Evolutionary conservation across 495 filamentous ascomycete genomes (phyloP).

Genomic region (Lophiostoma macrostomum): DNA sequence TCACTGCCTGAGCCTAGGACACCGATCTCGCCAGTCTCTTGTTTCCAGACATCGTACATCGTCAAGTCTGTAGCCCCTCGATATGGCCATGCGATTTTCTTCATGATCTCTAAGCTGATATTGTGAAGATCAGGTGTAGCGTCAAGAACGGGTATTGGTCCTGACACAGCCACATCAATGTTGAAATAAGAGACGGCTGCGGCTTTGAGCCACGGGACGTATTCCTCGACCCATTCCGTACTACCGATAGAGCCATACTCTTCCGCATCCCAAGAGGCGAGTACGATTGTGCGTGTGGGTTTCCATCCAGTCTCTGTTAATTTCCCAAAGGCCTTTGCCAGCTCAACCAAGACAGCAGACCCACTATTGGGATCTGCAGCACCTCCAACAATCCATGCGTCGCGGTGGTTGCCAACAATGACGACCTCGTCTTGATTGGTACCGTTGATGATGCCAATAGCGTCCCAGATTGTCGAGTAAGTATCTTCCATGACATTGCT

Average conservation of each 20-base stretch:
- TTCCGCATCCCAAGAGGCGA: slow-evolving; percentile 34
- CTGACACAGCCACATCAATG: slow-evolving; percentile 56
- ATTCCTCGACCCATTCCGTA: slow-evolving; percentile 37
- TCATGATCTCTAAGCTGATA: slow-evolving; percentile 24
- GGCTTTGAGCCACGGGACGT: slow-evolving; percentile 29
- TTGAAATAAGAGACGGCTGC: slow-evolving; percentile 59
- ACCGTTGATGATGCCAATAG: slow-evolving; percentile 37
- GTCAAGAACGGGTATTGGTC: slow-evolving; percentile 29
- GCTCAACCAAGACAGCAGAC: slow-evolving; percentile 42
- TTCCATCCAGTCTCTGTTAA: slow-evolving; percentile 46
- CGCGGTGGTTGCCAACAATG: slow-evolving; percentile 23
- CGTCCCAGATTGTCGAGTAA: slow-evolving; percentile 32
- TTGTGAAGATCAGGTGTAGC: slow-evolving; percentile 28
- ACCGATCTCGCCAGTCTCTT: slow-evolving; percentile 28
- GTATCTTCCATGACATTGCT: slow-evolving; percentile 26
- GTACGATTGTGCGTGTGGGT: slow-evolving; percentile 37
- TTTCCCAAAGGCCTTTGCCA: slow-evolving; percentile 41
- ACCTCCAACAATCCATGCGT: slow-evolving; percentile 38
- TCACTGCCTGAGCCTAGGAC: slow-evolving; percentile 37
- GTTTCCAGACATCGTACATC: slow-evolving; percentile 36
- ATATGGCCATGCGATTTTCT: slow-evolving; percentile 34
- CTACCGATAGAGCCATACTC: slow-evolving; percentile 52
- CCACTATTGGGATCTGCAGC: slow-evolving; percentile 47
- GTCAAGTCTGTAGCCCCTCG: slow-evolving; percentile 37
- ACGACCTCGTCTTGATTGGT: slow-evolving; percentile 31